Evolutionary conservation across 2,329 filamentous ascomycete species (phyloP), one percentile per base, ranked within the genome.

Genomic region (Penicillium sp.): DNA sequence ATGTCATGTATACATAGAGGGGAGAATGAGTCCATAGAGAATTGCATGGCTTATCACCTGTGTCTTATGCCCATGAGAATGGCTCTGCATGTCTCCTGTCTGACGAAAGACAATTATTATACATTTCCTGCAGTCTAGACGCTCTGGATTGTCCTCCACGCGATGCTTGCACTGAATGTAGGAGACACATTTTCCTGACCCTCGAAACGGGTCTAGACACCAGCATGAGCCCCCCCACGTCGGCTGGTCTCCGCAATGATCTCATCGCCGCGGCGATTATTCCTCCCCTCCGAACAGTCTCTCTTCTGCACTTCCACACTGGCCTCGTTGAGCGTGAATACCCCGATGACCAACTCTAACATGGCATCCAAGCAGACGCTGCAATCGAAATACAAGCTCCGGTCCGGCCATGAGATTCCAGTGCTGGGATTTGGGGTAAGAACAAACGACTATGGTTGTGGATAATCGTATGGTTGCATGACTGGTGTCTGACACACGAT

Each of bases 361-460:
- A 63, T 60, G 58, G 45, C 52, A 0, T 38, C 41, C 40, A 56
- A 53, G 9, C 45, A 54, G 39, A 58, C 51, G 28, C 57, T 65
- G 5, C 58, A 51, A 9, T 63, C 62, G 8, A 79, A 71, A 27
- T 72, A 79, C 43, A 73, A 69, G 45, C 60, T 84, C 67, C 76
- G 77, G 45, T 83, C 80, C 12, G 81, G 81, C 36, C 75, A 82
- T 63, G 76, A 82, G 13, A 83, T 84, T 37, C 81, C 81, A 7
- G 56, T 76, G 6, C 66, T 84, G 1, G 81, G 80, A 29, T 83
- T 76, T 61, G 81, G 80, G 13, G 76, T 80, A 63, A 63, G 74
- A 65, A 12, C 35, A 8, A 32, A 32, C 29, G 11, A 11, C 29
- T 32, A 8, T 7, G 29, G 29, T 11, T 32, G 11, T 7, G 11